Conservation (phyloP, 345 rosid genomes). For the Aquilaria sinensis region DNA sequence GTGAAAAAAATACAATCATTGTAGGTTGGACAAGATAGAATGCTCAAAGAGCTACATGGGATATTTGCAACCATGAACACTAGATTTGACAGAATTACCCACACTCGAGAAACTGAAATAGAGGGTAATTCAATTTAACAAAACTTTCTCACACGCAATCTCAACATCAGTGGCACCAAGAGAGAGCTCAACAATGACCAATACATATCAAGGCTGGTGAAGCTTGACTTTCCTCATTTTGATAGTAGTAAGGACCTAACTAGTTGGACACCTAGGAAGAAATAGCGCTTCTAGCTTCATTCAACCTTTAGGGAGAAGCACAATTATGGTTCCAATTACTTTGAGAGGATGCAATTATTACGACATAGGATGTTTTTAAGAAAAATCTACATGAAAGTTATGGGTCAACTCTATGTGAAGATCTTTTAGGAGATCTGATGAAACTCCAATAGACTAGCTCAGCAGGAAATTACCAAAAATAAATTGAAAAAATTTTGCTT, state of each 20-base stretch:
- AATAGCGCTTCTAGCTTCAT: background rate
- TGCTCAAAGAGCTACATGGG: background rate
- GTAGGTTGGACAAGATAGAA: background rate
- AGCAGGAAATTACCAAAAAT: background rate
- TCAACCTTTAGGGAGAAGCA: slow-evolving; percentile 1
- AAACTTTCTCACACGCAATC: no score
- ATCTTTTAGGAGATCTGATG: background rate
- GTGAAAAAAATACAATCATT: background rate
- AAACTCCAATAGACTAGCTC: background rate
- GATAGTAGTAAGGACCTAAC: background rate
- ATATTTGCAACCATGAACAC: background rate
- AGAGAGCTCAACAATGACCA: no score
- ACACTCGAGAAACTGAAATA: no score
- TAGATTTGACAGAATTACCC: background rate
- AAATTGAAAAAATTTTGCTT: background rate
- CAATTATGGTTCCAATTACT: background rate
- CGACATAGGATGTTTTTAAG: background rate
- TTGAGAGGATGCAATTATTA: background rate
- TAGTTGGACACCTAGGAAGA: background rate
- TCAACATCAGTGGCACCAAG: no score
- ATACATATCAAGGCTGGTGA: background rate
- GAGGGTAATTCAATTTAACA: no score
- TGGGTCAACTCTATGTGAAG: background rate
- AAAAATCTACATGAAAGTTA: background rate
- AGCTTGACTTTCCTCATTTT: background rate